Percentiles rank a stretch among this genome's conserved stretches.
phyloP scores from a whole-genome alignment of 1,284 basidiomycete species.

The Sparassis latifolia region DNA sequence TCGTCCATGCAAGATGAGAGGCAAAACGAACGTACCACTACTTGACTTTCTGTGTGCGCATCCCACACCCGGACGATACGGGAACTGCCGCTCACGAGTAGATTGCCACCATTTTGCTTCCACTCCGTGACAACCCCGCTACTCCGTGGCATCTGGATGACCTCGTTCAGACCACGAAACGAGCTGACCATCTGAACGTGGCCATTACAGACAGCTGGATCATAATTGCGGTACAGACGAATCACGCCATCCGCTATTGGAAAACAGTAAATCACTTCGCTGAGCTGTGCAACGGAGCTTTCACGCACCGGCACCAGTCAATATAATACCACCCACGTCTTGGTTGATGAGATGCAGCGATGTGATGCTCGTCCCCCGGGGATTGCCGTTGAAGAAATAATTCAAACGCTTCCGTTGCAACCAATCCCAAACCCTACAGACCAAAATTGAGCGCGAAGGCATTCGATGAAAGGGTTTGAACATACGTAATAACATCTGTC shows the following conservation, averaged over 20 bases:
- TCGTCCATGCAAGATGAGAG: conserved; percentile 1
- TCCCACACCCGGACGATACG: conserved; percentile 92
- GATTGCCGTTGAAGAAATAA: conserved; percentile 88
- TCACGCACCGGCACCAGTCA: conserved; percentile 77
- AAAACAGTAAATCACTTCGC: neutral
- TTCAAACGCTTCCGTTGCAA: conserved; percentile 71
- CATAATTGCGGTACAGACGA: conserved; percentile 88
- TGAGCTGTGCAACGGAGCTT: neutral
- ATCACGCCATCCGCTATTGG: conserved; percentile 76
- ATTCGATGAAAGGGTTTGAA: conserved; percentile 5
- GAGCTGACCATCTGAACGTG: conserved; percentile 86
- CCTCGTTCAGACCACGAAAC: conserved; percentile 85
- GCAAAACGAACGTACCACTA: conserved; percentile 49
- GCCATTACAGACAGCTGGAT: conserved; percentile 56
- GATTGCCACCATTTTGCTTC: conserved; percentile 84
- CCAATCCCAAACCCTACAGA: conserved; percentile 89
- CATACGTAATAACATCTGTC: conserved; percentile 79
- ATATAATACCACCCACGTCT: conserved; percentile 86
- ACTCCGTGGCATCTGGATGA: conserved; percentile 67
- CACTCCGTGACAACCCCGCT: conserved; percentile 88
- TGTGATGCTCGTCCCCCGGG: conserved; percentile 78
- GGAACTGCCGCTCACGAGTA: conserved; percentile 90
- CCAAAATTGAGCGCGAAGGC: too few species aligned
- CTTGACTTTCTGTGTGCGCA: conserved; percentile 83
- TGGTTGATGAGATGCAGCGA: conserved; percentile 94